phyloP scores from a whole-genome alignment of 148 eudicot species.

The Simmondsia chinensis region DNA sequence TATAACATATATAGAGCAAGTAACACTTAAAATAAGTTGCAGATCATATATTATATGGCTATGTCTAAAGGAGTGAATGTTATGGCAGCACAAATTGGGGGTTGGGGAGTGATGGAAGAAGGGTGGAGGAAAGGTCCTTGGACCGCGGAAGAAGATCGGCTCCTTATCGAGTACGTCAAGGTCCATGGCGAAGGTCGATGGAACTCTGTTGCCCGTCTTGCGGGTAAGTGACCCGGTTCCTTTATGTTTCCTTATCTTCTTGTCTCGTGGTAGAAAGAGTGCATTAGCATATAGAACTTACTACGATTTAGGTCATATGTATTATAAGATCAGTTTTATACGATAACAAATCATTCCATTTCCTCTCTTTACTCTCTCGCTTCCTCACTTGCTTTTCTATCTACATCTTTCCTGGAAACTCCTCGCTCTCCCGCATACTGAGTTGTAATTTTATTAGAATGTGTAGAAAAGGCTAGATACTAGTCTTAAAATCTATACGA shows the following conservation, averaged over 20 bases:
- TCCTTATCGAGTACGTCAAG: conserved; percentile 65
- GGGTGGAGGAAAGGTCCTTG: conserved; percentile 93
- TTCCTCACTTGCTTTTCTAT: too few relatives aligned
- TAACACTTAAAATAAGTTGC: neutral
- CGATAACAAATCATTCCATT: too few relatives aligned
- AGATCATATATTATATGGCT: neutral
- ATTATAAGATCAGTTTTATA: too few relatives aligned
- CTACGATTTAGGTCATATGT: too few relatives aligned
- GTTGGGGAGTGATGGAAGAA: conserved; percentile 50
- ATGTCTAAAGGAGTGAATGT: conserved; percentile 10
- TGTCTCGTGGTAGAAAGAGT: neutral
- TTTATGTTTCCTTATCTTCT: neutral
- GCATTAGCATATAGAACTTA: too few relatives aligned
- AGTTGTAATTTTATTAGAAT: too few relatives aligned
- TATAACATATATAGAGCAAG: neutral
- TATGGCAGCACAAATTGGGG: conserved; percentile 38
- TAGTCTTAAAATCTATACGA: too few relatives aligned
- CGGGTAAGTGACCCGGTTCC: conserved; percentile 20
- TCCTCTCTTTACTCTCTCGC: too few relatives aligned
- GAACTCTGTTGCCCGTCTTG: conserved; percentile 71
- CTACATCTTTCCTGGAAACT: too few relatives aligned
- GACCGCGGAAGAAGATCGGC: conserved; percentile 77
- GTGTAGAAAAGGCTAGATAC: too few relatives aligned
- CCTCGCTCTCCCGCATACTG: too few relatives aligned
- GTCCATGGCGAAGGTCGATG: conserved; percentile 88